phyloP scores from a whole-genome alignment of 1,284 basidiomycete genomes.

The Rhodotorula sp. region DNA sequence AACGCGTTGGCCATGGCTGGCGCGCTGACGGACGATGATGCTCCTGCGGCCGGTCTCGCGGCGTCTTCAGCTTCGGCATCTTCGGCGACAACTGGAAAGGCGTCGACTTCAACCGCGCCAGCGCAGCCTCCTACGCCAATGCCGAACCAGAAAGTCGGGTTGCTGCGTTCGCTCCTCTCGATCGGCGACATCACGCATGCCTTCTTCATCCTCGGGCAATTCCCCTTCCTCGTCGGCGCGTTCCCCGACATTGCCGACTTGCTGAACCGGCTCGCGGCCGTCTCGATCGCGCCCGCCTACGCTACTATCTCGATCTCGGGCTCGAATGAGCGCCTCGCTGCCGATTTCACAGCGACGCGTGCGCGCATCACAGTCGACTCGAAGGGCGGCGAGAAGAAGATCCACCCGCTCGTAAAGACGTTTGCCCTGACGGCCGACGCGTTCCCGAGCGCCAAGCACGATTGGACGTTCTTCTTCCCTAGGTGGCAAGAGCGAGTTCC shows the following conservation, averaged over 20 bases:
- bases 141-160: slow-evolving; percentile 76
- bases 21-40: slow-evolving; percentile 68
- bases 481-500: slow-evolving; percentile 73
- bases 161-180: slow-evolving; percentile 76
- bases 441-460: slow-evolving; percentile 51
- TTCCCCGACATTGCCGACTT: slow-evolving; percentile 81
- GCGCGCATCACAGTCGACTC: slow-evolving; percentile 10
- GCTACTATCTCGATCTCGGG: slow-evolving; percentile 28
- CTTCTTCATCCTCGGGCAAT: slow-evolving; percentile 73
- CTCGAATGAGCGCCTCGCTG: slow-evolving; percentile 3
- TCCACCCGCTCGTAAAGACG: not conserved
- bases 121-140: slow-evolving; percentile 31
- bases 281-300: slow-evolving; percentile 45
- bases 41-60: not conserved
- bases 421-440: slow-evolving; percentile 5
- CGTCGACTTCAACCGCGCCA: slow-evolving; percentile 30
- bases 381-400: slow-evolving; percentile 13
- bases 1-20: slow-evolving; percentile 83
- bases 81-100: not conserved
- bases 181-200: slow-evolving; percentile 78
- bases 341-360: slow-evolving; percentile 13
- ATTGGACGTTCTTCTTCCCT: slow-evolving; percentile 86
- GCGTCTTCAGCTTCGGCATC: not conserved
- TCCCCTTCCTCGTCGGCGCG: slow-evolving; percentile 79
- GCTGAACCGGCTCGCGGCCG: slow-evolving; percentile 46